These are phyloP conservation scores for Candida insectalens DNA, from an alignment of 805 yeast genomes.

Conservation along the genomic window DNA sequence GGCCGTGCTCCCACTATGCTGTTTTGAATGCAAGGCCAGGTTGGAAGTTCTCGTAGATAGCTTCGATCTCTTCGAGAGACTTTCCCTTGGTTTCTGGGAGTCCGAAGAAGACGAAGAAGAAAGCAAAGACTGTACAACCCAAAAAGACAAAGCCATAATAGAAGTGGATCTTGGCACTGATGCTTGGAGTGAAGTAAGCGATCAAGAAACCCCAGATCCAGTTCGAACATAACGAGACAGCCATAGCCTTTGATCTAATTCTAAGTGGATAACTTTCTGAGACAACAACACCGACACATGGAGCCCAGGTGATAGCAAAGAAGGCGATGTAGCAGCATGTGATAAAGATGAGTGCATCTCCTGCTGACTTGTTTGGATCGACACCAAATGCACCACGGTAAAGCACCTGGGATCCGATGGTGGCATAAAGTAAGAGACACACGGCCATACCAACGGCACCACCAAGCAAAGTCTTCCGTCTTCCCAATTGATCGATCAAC, in stretches of 20 bases:
- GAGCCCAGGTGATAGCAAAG: constrained; percentile 70
- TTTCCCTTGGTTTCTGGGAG: constrained; percentile 50
- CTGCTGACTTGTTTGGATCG: constrained; percentile 37
- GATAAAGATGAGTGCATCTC: constrained; percentile 50
- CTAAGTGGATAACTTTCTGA: constrained; percentile 62
- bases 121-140: constrained; percentile 41
- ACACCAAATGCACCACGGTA: too few relatives aligned
- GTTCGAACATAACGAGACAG: constrained; percentile 54
- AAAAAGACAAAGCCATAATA: constrained; percentile 49
- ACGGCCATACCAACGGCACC: constrained; percentile 45
- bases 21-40: too few relatives aligned
- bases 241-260: constrained; percentile 54
- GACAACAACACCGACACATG: constrained; percentile 56
- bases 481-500: constrained; percentile 42
- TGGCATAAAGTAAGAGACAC: constrained; percentile 49
- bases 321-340: constrained; percentile 55
- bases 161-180: constrained; percentile 42
- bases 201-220: constrained; percentile 54
- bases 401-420: constrained; percentile 53
- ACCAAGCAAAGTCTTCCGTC: constrained; percentile 36
- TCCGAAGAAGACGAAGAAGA: constrained; percentile 43
- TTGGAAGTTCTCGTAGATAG: too few relatives aligned
- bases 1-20: too few relatives aligned
- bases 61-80: constrained; percentile 47
- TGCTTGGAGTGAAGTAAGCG: constrained; percentile 48